Evolutionary conservation across 2,329 filamentous ascomycete species (phyloP), one percentile per base, ranked within the genome.

Genomic region (Aaosphaeria arxii): DNA sequence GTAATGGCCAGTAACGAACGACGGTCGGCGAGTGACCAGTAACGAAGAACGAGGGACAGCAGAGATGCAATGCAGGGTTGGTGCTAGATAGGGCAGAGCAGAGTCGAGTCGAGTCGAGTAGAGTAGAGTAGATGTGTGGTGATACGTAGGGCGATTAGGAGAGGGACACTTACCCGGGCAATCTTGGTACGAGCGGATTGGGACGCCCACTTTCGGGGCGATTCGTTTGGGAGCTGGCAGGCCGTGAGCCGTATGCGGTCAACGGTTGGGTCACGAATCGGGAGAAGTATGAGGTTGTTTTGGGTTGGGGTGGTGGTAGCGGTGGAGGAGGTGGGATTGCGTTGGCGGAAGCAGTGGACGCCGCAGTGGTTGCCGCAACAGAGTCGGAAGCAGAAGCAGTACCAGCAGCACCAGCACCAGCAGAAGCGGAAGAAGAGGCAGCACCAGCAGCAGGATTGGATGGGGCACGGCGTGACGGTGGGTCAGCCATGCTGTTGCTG

Each of bases 201-300:
- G 64, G 60, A 51, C 63, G 61, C 17, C 62, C 59, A 55, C 59
- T 64, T 32, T 71, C 67, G 47, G 62, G 67, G 50, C 69, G 70
- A 57, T 62, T 64, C 44, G 71, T 70, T 58, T 78, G 75, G 49
- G 76, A 74, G 62, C 77, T 81, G 40, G 79, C 73, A 32, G 78
- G 77, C 42, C 78, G 72, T 52, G 77, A 79, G 56, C 73, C 77
- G 47, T 77, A 78, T 48, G 77, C 74, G 39, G 64, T 61, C 62
- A 81, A 78, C 17, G 77, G 76, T 61, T 80, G 78, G 43, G 77
- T 77, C 48, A 82, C 76, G 54, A 82, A 75, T 56, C 78, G 74
- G 55, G 78, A 77, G 59, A 73, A 70, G 57, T 71, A 72, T 42
- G 67, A 70, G 49, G 55, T 46, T 54, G 63, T 69, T 43, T 63